phyloP scores from a whole-genome alignment of 2,329 filamentous ascomycete species.

The Colletotrichum tropicicola region DNA sequence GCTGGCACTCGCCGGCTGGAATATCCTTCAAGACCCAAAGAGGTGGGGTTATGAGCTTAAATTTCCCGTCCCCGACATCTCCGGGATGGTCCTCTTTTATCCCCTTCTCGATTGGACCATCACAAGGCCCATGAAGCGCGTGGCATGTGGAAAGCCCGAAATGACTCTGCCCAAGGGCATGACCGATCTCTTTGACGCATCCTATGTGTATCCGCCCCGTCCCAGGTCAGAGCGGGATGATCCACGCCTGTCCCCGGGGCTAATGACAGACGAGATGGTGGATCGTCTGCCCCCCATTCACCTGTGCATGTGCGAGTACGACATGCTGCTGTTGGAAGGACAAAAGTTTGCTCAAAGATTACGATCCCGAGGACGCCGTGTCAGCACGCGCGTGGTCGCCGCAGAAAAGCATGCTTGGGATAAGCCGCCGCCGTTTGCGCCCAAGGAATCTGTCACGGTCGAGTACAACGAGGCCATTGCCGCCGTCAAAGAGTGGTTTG shows the following conservation, averaged over 20 bases:
- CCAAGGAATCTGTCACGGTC: slow-evolving; percentile 53
- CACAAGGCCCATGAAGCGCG: slow-evolving; percentile 63
- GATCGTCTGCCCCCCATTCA: slow-evolving; percentile 62
- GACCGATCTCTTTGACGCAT: slow-evolving; percentile 70
- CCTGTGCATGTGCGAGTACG: slow-evolving; percentile 70
- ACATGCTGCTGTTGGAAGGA: slow-evolving; percentile 71
- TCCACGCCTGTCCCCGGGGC: slow-evolving; percentile 66
- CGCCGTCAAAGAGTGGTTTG: slow-evolving; percentile 49
- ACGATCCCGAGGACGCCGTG: slow-evolving; percentile 34
- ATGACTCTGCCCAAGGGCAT: slow-evolving; percentile 65
- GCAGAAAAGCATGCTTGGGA: slow-evolving; percentile 60
- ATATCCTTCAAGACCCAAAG: slow-evolving; percentile 53
- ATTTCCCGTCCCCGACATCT: slow-evolving; percentile 54
- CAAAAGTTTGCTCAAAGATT: slow-evolving; percentile 69
- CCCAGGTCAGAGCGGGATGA: slow-evolving; percentile 55
- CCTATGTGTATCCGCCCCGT: slow-evolving; percentile 65
- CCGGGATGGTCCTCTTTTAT: slow-evolving; percentile 68
- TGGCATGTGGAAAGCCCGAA: slow-evolving; percentile 62
- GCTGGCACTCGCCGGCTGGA: slow-evolving; percentile 58
- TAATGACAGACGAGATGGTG: slow-evolving; percentile 63
- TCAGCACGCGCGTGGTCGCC: slow-evolving; percentile 52
- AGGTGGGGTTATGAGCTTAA: slow-evolving; percentile 47
- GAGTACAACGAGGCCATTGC: slow-evolving; percentile 56
- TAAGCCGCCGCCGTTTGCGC: slow-evolving; percentile 53
- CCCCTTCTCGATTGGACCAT: slow-evolving; percentile 70